Conservation (phyloP, 2,329 filamentous ascomycete species). For the Exophiala bonariae region DNA sequence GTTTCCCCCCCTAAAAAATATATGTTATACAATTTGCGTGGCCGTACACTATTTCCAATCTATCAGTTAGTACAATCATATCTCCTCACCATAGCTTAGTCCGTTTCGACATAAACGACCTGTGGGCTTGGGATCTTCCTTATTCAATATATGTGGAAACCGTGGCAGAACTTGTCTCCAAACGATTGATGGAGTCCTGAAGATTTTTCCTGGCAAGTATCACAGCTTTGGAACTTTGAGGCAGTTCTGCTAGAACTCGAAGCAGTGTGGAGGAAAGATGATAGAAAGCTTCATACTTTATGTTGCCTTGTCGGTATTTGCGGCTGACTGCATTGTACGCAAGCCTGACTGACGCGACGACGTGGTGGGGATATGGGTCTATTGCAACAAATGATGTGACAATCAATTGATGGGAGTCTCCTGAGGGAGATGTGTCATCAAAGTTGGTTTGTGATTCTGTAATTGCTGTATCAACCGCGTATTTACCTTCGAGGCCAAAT, state of each 20-base stretch:
- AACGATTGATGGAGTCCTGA: background rate
- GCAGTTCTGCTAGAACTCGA: conserved; percentile 28
- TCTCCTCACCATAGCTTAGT: too few species aligned
- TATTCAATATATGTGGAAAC: too few species aligned
- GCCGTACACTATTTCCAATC: too few species aligned
- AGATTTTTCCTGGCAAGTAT: conserved; percentile 2
- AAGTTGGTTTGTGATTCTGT: background rate
- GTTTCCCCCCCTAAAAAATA: too few species aligned
- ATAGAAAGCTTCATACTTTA: conserved; percentile 25
- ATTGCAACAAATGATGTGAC: conserved; percentile 30
- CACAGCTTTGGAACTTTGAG: conserved; percentile 32
- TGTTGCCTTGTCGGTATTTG: conserved; percentile 23
- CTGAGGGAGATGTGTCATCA: background rate
- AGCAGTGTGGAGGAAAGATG: conserved; percentile 27
- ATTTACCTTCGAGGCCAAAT: conserved; percentile 32
- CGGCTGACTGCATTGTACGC: conserved; percentile 30
- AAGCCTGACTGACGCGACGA: conserved; percentile 30
- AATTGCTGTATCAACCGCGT: conserved; percentile 26
- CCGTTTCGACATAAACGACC: too few species aligned
- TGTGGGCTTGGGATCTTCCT: too few species aligned
- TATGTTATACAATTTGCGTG: too few species aligned
- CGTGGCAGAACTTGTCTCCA: background rate
- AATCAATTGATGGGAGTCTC: background rate
- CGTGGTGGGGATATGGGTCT: conserved; percentile 34
- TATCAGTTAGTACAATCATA: too few species aligned